Base-by-base conservation (phyloP, 108 stramenopile species). In the Aurantiochytrium sp. region DNA sequence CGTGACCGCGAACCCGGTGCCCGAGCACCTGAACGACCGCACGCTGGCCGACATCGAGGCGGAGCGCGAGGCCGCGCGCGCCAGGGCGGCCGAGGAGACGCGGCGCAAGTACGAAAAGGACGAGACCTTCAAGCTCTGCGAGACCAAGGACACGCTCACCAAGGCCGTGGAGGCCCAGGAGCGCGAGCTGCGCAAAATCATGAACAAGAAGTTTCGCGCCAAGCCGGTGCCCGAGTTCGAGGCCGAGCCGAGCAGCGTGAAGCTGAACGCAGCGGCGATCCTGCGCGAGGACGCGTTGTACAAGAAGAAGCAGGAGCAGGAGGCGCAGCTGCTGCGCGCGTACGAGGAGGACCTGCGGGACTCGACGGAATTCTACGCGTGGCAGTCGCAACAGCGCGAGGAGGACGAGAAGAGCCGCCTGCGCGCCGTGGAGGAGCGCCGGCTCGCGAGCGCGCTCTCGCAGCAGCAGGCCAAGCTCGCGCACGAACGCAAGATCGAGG, bases 301-400 rank as follows among this genome's bases (percentile, higher is more conserved):
- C 91, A 87, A 89, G 85, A 90, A 90, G 32, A 91, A 92, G 87
- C 94, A 93, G 89, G 91, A 54, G 10, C 48, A 94, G 53, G 94
- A 94, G 48, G 93, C 93, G 2, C 52, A 85, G 85, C 17, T 89
- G 27, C 34, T 90, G 17, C 27, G 87, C 59, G 55, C 88, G 22
- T 94, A 92, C 87, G 94, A 94, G 86, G 89, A 86, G 3, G 92
- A 94, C 31, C 89, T 93, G 27, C 24, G 93, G 31, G 93, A 93
- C 85, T 52, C 87, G 24, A 68, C 92, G 4, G 93, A 94, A 41
- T 94, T 89, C 55, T 89, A 90, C 52, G 27, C n/a, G 41, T 94
- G 93, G 93, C 93, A 94, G 50, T n/a, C 54, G 8, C 37, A 89
- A 37, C 91, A 92, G 90, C 85, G 68, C 30, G 65, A 69, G 3